phyloP scores from a whole-genome alignment of 2,329 filamentous ascomycete species.

The Penicillium sp. region DNA sequence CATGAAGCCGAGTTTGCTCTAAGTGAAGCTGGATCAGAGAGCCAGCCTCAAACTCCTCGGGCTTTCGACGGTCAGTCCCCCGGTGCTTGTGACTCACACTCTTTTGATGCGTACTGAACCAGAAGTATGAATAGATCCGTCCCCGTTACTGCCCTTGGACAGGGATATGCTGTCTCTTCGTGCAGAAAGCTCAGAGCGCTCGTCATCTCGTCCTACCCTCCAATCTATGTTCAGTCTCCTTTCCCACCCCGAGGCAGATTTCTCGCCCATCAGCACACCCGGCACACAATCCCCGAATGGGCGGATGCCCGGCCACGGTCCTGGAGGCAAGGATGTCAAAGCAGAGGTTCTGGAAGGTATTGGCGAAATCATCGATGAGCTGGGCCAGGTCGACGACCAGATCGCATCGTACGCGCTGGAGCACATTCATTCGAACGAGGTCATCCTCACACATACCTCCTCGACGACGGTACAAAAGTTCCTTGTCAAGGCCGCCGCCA shows the following conservation, averaged over 20 bases:
- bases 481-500: conserved; percentile 80
- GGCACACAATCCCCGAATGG: conserved; percentile 39
- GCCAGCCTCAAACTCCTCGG: conserved; percentile 46
- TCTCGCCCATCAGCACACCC: conserved; percentile 42
- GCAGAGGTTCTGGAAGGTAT: conserved; percentile 94
- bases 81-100: not conserved
- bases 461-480: conserved; percentile 88
- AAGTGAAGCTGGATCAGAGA: conserved; percentile 63
- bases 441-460: conserved; percentile 85
- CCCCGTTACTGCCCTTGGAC: conserved; percentile 30
- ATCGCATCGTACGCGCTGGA: conserved; percentile 86
- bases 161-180: conserved; percentile 30
- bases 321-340: conserved; percentile 65
- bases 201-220: conserved; percentile 59
- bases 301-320: conserved; percentile 30
- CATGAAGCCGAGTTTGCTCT: conserved; percentile 63
- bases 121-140: conserved; percentile 26
- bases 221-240: conserved; percentile 86
- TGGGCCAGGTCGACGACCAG: conserved; percentile 89
- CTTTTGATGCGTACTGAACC: conserved; percentile 12
- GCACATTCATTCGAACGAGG: conserved; percentile 90
- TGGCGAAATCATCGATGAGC: conserved; percentile 92
- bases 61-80: conserved; percentile 36
- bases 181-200: conserved; percentile 34
- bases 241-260: conserved; percentile 61